These are phyloP conservation scores for Aspergillus neotritici DNA, from an alignment of 2,329 filamentous ascomycete species.

Conservation along the genomic window DNA sequence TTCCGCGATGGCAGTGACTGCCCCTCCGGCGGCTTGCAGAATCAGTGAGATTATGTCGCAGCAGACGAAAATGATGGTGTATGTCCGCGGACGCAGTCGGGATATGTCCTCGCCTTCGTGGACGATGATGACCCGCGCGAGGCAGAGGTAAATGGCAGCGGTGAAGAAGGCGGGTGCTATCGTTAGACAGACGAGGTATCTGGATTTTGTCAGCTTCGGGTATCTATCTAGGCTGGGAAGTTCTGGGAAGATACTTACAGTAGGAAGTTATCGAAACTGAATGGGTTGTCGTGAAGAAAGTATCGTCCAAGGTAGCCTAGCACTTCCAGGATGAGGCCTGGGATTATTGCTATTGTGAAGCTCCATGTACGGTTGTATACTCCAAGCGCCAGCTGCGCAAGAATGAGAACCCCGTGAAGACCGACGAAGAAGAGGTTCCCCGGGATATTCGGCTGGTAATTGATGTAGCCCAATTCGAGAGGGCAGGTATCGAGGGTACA, in stretches of 20 bases:
- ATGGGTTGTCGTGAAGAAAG: constrained; percentile 49
- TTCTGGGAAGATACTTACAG: constrained; percentile 22
- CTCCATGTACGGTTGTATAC: constrained; percentile 44
- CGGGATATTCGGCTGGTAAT: constrained; percentile 49
- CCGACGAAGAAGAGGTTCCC: constrained; percentile 50
- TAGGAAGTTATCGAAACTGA: constrained; percentile 38
- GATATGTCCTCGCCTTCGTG: constrained; percentile 27
- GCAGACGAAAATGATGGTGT: constrained; percentile 50
- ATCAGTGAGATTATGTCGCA: constrained; percentile 58
- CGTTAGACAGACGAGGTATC: constrained; percentile 58
- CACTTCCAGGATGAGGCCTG: constrained; percentile 53
- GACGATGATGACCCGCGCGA: constrained; percentile 38
- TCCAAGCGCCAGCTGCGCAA: constrained; percentile 38
- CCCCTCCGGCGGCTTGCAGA: constrained; percentile 51
- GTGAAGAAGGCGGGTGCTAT: constrained; percentile 58
- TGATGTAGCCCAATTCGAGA: constrained; percentile 39
- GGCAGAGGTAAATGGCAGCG: constrained; percentile 58
- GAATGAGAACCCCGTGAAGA: constrained; percentile 46
- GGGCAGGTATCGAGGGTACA: constrained; percentile 36
- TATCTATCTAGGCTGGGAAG: no score
- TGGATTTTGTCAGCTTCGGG: constrained; percentile 12
- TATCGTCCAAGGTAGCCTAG: constrained; percentile 57
- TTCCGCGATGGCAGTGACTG: constrained; percentile 6
- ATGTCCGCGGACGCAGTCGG: constrained; percentile 28
- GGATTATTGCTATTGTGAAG: constrained; percentile 49